Evolutionary conservation across 2,329 filamentous ascomycete genomes (phyloP).

Genomic region (Penicillium sp.): DNA sequence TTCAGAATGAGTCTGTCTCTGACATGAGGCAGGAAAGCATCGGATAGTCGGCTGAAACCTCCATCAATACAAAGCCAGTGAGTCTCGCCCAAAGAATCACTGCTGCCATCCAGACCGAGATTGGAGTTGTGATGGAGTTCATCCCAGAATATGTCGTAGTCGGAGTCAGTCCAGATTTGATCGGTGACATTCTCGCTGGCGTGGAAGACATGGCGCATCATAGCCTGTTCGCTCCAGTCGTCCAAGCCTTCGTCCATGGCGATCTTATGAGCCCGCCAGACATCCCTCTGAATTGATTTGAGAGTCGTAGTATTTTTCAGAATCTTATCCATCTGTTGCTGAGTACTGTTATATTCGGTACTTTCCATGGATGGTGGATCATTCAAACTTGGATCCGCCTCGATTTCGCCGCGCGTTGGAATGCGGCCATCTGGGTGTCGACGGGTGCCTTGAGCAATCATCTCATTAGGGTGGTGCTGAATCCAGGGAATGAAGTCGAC

Average conservation of each 20-base stretch:
- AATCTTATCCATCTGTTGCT: constrained; percentile 22
- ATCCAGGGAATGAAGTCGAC: constrained; percentile 35
- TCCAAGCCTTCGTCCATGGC: constrained; percentile 31
- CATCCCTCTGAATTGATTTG: constrained; percentile 25
- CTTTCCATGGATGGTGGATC: constrained; percentile 18
- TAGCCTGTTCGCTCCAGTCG: constrained; percentile 31
- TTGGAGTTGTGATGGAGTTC: constrained; percentile 41
- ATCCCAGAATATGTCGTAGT: constrained; percentile 42
- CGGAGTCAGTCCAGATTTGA: constrained; percentile 34
- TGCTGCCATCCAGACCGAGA: constrained; percentile 34
- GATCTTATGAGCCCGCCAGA: constrained; percentile 26
- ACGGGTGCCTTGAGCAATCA: constrained; percentile 25
- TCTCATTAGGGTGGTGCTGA: constrained; percentile 33
- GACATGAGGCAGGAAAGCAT: constrained; percentile 41
- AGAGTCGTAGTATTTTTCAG: constrained; percentile 22
- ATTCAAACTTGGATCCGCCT: constrained; percentile 17
- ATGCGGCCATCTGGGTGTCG: constrained; percentile 29
- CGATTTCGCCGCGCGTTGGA: constrained; percentile 29
- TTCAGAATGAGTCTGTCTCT: constrained; percentile 27
- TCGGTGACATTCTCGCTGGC: constrained; percentile 45
- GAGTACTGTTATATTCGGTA: constrained; percentile 15
- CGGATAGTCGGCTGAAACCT: constrained; percentile 41
- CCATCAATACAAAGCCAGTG: constrained; percentile 36
- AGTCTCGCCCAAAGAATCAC: constrained; percentile 29
- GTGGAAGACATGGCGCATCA: constrained; percentile 38